These are phyloP conservation scores for Hansenula sp. DNA, from an alignment of 1,139 yeast species.

Conservation along the genomic window DNA sequence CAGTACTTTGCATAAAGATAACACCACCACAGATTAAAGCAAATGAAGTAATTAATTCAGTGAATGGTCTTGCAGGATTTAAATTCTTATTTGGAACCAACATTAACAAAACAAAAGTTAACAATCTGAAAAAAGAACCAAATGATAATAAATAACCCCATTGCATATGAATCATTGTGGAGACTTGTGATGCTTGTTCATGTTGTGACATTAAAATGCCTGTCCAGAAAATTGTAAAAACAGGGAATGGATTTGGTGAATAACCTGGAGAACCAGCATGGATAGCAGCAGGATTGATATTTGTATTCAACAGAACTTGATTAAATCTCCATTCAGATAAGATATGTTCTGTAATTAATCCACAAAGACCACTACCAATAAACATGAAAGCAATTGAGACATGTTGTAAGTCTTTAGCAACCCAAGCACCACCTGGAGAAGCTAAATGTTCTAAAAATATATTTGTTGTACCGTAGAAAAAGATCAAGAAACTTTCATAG, in stretches of 20 bases:
- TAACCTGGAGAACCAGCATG: constrained; percentile 61
- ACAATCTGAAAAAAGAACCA: constrained; percentile 72
- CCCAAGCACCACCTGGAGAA: constrained; percentile 71
- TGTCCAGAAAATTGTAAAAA: constrained; percentile 91
- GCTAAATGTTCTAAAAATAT: constrained; percentile 88
- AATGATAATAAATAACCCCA: constrained; percentile 85
- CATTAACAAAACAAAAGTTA: constrained; percentile 60
- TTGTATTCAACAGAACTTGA: constrained; percentile 26
- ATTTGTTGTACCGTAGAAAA: constrained; percentile 85
- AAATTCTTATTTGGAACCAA: constrained; percentile 41
- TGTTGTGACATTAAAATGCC: constrained; percentile 96
- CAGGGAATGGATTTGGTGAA: constrained; percentile 90
- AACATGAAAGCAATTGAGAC: constrained; percentile 92
- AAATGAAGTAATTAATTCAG: constrained; percentile 77
- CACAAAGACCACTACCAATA: constrained; percentile 90
- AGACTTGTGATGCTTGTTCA: constrained; percentile 71
- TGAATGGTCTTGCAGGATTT: constrained; percentile 67
- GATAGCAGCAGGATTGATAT: constrained; percentile 21
- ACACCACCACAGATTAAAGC: constrained; percentile 83
- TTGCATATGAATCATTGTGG: constrained; percentile 79
- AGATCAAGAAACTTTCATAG: constrained; percentile 71
- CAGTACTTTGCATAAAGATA: constrained; percentile 88
- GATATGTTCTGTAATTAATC: constrained; percentile 69
- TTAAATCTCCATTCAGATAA: constrained; percentile 35
- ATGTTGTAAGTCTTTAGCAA: constrained; percentile 91